Evolutionary conservation across 1,284 basidiomycete species (phyloP).

Genomic region (Heterobasidion occidentale): DNA sequence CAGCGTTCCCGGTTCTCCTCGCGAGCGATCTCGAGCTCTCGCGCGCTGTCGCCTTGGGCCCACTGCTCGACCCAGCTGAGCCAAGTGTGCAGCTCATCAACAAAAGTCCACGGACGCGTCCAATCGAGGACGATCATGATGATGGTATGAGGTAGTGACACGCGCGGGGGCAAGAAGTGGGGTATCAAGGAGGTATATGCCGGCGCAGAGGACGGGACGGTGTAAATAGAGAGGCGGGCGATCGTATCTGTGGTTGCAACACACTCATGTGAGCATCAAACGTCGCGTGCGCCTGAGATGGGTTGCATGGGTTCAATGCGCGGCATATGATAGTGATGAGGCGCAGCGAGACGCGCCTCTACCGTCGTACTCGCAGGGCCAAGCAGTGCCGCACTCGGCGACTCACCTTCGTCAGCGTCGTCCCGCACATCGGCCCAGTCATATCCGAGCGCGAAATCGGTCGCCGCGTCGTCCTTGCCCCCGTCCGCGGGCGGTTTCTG

Average conservation of each 20-base stretch:
- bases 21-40: constrained; percentile 60
- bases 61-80: constrained; percentile 78
- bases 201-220: constrained; percentile 72
- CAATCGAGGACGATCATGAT: constrained; percentile 91
- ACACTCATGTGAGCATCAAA: background rate
- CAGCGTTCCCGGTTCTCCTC: constrained; percentile 81
- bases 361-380: too few relatives aligned
- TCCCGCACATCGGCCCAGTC: constrained; percentile 82
- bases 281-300: background rate
- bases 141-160: constrained; percentile 69
- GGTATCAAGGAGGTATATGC: constrained; percentile 77
- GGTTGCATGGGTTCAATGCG: background rate
- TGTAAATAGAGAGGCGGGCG: constrained; percentile 83
- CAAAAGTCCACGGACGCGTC: constrained; percentile 89
- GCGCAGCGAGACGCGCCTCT: background rate
- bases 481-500: constrained; percentile 52
- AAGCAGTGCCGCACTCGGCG: too few relatives aligned
- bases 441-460: constrained; percentile 81
- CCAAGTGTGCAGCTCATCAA: constrained; percentile 86
- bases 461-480: constrained; percentile 42
- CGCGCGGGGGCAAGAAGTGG: constrained; percentile 70
- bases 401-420: constrained; percentile 82
- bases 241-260: constrained; percentile 55
- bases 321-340: background rate
- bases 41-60: constrained; percentile 60